These are phyloP conservation scores for Exophiala sp. DNA, from an alignment of 2,329 filamentous ascomycete genomes.

Conservation along the genomic window DNA sequence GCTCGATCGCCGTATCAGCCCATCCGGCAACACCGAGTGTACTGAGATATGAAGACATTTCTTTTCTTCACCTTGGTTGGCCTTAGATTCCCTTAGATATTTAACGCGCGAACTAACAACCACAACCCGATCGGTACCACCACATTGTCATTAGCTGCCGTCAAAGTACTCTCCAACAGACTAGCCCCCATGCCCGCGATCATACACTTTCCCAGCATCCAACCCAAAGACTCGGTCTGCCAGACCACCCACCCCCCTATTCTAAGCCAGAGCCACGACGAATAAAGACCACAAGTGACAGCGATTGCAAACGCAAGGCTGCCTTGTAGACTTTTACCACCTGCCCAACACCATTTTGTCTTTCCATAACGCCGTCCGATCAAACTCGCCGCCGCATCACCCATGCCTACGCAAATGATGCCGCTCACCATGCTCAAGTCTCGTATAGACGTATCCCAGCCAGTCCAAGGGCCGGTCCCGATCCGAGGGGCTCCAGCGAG, in stretches of 20 bases:
- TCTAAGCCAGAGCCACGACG: conserved; percentile 66
- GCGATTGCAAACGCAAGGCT: conserved; percentile 71
- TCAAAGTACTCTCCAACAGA: conserved; percentile 88
- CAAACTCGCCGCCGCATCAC: conserved; percentile 86
- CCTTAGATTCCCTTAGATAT: conserved; percentile 24
- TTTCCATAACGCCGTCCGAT: conserved; percentile 81
- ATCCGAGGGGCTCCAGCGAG: conserved; percentile 62
- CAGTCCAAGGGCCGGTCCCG: conserved; percentile 52
- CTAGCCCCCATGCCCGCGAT: conserved; percentile 75
- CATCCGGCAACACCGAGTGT: neutral
- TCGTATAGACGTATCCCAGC: conserved; percentile 68
- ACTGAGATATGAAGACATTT: no score
- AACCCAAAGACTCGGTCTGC: conserved; percentile 24
- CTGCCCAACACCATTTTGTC: conserved; percentile 92
- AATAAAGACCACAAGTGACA: conserved; percentile 67
- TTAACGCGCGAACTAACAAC: conserved; percentile 76
- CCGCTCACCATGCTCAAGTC: conserved; percentile 89
- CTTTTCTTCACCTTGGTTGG: no score
- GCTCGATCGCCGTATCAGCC: neutral
- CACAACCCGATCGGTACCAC: conserved; percentile 90
- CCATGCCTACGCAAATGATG: conserved; percentile 89
- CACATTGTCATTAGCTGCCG: conserved; percentile 97
- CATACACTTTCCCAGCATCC: conserved; percentile 52
- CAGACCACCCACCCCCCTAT: conserved; percentile 61
- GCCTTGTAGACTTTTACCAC: conserved; percentile 91